Evolutionary conservation across 2,329 filamentous ascomycete species (phyloP), one percentile per base, ranked within the genome.

Genomic region (Lachnellula cervina): DNA sequence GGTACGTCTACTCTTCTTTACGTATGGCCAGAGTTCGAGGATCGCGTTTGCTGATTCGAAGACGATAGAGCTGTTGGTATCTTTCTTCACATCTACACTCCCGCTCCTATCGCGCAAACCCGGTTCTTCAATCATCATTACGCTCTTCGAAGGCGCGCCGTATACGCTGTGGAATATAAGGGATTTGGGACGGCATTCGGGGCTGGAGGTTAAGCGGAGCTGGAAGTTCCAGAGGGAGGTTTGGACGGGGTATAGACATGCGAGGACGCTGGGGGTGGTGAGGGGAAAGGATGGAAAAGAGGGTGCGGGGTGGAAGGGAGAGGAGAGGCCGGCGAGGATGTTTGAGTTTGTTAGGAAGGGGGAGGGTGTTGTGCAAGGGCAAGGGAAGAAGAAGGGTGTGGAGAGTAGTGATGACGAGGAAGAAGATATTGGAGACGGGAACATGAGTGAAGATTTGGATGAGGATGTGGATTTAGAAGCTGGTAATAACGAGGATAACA

Each of bases 101-200:
- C 71, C 72, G 2, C 76, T 79, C 2, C 77, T 89, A 1, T 73
- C 80, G 0, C 75, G 73, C 1, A 63, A 74, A 0, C 54, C 56
- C 23, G 76, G 78, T 5, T 85, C 84, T 2, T 67, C 64, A 2
- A 84, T 97, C 52, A 73, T 96, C 51, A 84, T 97, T 21, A 95
- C 91, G 0, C 75, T 97, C 9, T 99, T 99, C 70, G 93, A 97
- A 71, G 89, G 88, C 56, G 88, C 95, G 71, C 94, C 94, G 0
- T 99, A 99, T 71, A 93, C 90, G 2, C 80, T 97, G 1, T 99
- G 94, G 94, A 97, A 97, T 74, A 80, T 97, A 25, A 82, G 86
- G 37, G 93, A 97, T 74, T 77, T 99, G 28, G 94, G 83, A 2
- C 80, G 93, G 6, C 90, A 96, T 70, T 78, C 79, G 4, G 89